Evolutionary conservation across 495 filamentous ascomycete genomes (phyloP).

Genomic region (Pyrenula aspistea): DNA sequence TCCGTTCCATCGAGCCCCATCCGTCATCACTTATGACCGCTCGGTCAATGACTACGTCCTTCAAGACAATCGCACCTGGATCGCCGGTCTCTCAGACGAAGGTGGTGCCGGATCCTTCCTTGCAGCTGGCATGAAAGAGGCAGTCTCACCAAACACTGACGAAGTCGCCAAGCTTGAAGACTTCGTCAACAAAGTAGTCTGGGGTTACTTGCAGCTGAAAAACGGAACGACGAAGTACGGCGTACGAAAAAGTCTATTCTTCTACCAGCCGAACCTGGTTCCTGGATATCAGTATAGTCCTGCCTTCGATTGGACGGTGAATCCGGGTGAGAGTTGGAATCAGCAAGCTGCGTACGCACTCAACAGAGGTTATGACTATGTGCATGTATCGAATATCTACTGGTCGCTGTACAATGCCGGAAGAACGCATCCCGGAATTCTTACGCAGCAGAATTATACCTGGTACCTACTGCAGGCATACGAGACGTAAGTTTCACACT

Average conservation of each 20-base stretch:
- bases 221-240: conserved; percentile 13
- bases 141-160: conserved; percentile 22
- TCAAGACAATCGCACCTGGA: conserved; percentile 40
- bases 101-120: conserved; percentile 34
- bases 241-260: conserved; percentile 39
- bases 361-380: conserved; percentile 39
- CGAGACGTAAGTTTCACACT: conserved; percentile 14
- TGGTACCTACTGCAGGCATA: conserved; percentile 39
- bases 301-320: conserved; percentile 19
- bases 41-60: conserved; percentile 22
- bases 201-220: conserved; percentile 22
- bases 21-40: conserved; percentile 37
- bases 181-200: conserved; percentile 30
- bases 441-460: conserved; percentile 20
- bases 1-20: conserved; percentile 34
- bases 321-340: conserved; percentile 24
- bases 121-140: conserved; percentile 34
- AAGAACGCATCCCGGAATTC: conserved; percentile 23
- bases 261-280: conserved; percentile 26
- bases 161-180: conserved; percentile 34
- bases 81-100: conserved; percentile 39
- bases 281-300: conserved; percentile 23
- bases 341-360: conserved; percentile 22
- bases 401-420: conserved; percentile 39
- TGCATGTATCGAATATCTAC: conserved; percentile 34